phyloP scores from a whole-genome alignment of 2,329 filamentous ascomycete species.

The Colletotrichum cereale region DNA sequence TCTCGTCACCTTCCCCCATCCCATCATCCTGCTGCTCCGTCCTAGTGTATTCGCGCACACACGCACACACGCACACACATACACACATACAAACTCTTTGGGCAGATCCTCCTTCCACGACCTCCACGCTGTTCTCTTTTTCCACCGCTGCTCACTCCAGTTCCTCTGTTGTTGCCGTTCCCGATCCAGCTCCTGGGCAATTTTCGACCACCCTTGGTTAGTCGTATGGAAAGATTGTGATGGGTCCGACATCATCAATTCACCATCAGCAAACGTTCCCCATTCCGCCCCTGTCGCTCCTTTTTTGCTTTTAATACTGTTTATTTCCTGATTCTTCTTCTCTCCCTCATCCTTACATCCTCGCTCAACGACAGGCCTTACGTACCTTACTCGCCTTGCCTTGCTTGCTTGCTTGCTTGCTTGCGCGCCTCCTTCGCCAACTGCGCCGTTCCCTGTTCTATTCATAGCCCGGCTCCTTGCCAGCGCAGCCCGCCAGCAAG shows the following conservation, averaged over 20 bases:
- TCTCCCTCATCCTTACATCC: not conserved
- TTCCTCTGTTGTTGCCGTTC: constrained; percentile 7
- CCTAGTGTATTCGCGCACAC: constrained; percentile 13
- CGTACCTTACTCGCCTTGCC: not conserved
- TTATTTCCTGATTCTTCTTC: not conserved
- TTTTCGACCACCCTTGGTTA: constrained; percentile 4
- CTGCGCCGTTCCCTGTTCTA: constrained; percentile 35
- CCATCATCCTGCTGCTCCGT: constrained; percentile 7
- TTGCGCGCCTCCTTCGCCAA: constrained; percentile 24
- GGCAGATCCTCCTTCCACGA: constrained; percentile 10
- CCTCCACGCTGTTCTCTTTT: constrained; percentile 6
- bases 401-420: too few species aligned
- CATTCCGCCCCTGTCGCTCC: constrained; percentile 16
- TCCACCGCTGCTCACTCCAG: not conserved
- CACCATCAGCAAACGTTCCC: not conserved
- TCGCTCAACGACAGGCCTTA: not conserved
- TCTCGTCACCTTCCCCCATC: not conserved
- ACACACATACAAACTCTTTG: constrained; percentile 4
- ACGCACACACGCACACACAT: not conserved
- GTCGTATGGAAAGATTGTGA: not conserved
- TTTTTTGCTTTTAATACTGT: not conserved
- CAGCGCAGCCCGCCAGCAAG: constrained; percentile 32
- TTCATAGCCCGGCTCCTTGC: constrained; percentile 33
- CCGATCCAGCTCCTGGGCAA: constrained; percentile 6
- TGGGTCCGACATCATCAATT: not conserved